phyloP scores from a whole-genome alignment of 2,329 filamentous ascomycete species.

The Fusarium begoniae region DNA sequence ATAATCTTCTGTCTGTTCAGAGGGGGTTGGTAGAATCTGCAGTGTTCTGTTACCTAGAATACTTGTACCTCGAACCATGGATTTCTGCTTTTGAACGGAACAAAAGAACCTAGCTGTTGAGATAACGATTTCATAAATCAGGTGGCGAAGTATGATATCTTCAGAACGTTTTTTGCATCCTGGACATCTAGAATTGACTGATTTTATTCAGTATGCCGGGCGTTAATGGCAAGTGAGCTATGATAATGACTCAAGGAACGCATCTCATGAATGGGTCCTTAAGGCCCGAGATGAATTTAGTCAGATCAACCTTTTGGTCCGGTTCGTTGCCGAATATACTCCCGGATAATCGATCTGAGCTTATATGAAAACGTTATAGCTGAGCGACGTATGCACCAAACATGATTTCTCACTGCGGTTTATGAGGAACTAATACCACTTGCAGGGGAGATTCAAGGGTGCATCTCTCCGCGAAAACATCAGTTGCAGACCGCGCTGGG shows the following conservation, averaged over 20 bases:
- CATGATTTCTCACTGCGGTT: too few relatives aligned
- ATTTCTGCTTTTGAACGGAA: background rate
- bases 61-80: background rate
- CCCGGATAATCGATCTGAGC: too few relatives aligned
- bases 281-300: background rate
- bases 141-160: background rate
- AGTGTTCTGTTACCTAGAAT: background rate
- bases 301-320: background rate
- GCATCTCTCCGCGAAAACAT: too few relatives aligned
- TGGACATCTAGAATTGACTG: background rate
- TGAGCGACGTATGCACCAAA: too few relatives aligned
- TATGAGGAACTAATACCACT: too few relatives aligned
- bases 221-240: background rate
- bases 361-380: accelerated
- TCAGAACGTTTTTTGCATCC: background rate
- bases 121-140: background rate
- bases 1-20: background rate
- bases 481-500: too few relatives aligned
- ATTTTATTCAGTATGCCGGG: background rate
- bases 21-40: background rate
- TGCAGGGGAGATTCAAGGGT: too few relatives aligned
- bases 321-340: too few relatives aligned
- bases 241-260: background rate
- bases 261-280: background rate
- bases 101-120: background rate